Evolutionary conservation across 345 rosid species (phyloP).

Genomic region (Mallotus nudiflorus): DNA sequence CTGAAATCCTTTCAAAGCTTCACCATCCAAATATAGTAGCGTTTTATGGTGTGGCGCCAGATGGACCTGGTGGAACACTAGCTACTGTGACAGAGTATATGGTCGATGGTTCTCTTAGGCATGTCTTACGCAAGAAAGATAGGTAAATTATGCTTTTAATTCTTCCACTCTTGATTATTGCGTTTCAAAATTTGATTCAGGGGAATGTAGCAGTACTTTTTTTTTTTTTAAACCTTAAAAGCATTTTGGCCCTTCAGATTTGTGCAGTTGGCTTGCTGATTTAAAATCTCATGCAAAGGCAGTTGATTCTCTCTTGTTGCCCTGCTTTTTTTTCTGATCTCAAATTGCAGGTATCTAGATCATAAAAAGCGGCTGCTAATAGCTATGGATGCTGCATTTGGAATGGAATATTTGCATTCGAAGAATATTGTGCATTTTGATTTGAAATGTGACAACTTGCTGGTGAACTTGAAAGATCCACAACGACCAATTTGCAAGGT

Average conservation of each 20-base stretch:
- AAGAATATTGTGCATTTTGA: constrained; percentile 98
- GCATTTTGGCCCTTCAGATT: neutral
- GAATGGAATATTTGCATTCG: constrained; percentile 96
- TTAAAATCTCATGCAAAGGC: constrained; percentile 3
- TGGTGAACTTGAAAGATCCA: constrained; percentile 95
- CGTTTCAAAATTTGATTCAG: constrained; percentile 6
- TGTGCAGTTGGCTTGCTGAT: too few species aligned
- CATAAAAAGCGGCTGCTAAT: constrained; percentile 86
- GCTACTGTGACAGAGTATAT: constrained; percentile 91
- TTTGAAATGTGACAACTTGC: constrained; percentile 94
- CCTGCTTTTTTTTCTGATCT: constrained; percentile 14
- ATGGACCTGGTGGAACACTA: constrained; percentile 79
- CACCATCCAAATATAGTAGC: constrained; percentile 98
- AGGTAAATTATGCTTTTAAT: constrained; percentile 47
- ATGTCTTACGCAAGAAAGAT: constrained; percentile 81
- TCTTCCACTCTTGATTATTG: too few species aligned
- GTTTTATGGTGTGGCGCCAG: constrained; percentile 93
- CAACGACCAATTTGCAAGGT: constrained; percentile 97
- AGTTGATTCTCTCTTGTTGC: constrained; percentile 6
- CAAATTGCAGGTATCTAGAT: constrained; percentile 69
- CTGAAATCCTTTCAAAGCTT: constrained; percentile 86
- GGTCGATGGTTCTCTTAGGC: constrained; percentile 97
- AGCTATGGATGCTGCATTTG: constrained; percentile 99
- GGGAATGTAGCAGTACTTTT: neutral
- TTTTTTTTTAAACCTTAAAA: neutral